Base-by-base conservation (phyloP, 345 rosid species). In the Mallotus nudiflorus region DNA sequence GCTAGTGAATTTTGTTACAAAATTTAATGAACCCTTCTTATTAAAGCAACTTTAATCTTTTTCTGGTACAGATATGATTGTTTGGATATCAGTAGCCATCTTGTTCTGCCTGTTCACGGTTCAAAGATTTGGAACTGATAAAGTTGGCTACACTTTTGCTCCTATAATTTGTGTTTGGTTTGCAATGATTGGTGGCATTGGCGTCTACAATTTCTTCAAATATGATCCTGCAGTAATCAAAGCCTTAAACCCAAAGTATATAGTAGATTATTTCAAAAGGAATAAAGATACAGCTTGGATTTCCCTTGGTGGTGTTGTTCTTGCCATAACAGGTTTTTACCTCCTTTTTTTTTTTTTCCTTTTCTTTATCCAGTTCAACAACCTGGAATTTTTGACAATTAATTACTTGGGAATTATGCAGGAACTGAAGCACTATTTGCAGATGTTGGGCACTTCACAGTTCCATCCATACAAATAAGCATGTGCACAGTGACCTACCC, bases 161-260 rank as follows among this genome's bases (percentile, higher is more conserved):
- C 80, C 82, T 14, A 62, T 78, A 13, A 78, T 78, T 52, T 78
- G 82, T 20, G 14, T 70, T 28, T 78, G 82, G 82, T 78, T 78
- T 52, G 24, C 56, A 10, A 35, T 74, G 28, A 74, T 74, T 1
- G 73, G 57, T 9, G 73, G 65, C 0, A 78, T 71, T 14, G 82
- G 82, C 5, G 8, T 71, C 14, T 78, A 61, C 72, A 78, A 78
- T 46, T 72, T 72, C 65, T 11, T 77, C 69, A 73, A 68, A 28
- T 70, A 66, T 42, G 78, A 78, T 20, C 78, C 78, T 3, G 20
- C 57, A 1, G 75, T 78, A 7, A 19, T 78, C 55, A 70, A 54
- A 66, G 76, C 78, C 9, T 11, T 78, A 35, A 78, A 78, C 44
- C 82, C 80, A 1, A 46, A 35, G 14, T 72, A 77, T 58, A 77